Evolutionary conservation across 2,329 filamentous ascomycete species (phyloP), one percentile per base, ranked within the genome.

Genomic region (Beauveria bassiana): DNA sequence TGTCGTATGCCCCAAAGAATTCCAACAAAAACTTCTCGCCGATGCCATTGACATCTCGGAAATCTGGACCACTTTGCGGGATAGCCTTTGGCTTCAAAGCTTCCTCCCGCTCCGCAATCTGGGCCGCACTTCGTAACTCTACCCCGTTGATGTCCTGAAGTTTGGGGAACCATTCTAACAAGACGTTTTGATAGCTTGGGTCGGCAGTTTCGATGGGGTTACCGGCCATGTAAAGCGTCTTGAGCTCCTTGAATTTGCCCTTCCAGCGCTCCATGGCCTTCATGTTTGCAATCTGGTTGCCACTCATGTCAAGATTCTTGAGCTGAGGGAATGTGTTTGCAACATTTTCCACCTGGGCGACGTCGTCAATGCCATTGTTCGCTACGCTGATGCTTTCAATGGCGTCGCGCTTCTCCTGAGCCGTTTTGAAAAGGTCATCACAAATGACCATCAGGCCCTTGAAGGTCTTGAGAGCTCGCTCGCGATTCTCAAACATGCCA

Each of bases 361-460:
- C 83, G 65, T 89, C 87, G 56, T 84, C 78, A 51, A 98, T 86
- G 63, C 86, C 85, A 74, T 98, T 98, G 71, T 86, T 85, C 20
- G 89, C 86, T 14, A 99, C 82, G 43, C 88, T 90, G 68, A 98
- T 87, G 70, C 91, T 93, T 65, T 88, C 79, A 54, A 99, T 88
- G 5, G 88, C 88, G 52, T 92, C 87, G 55, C 86, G 83, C 72
- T 93, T 93, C 55, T 88, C 86, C 63, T 87, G 80, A 14, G 82
- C 71, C 2, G 83, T 87, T 66, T 88, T 86, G 77, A 96, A 96
- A 20, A 88, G 82, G 64, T 85, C 78, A 59, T 96, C 87, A 71
- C 90, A 92, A 52, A 97, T 86, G 63, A 85, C 86, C 90, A 98
- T 96, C 64, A 98, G 80, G 1, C 90, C 93, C 58, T 90, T 90